Conservation (phyloP, 495 filamentous ascomycete species). For the Lichina pygmaea region DNA sequence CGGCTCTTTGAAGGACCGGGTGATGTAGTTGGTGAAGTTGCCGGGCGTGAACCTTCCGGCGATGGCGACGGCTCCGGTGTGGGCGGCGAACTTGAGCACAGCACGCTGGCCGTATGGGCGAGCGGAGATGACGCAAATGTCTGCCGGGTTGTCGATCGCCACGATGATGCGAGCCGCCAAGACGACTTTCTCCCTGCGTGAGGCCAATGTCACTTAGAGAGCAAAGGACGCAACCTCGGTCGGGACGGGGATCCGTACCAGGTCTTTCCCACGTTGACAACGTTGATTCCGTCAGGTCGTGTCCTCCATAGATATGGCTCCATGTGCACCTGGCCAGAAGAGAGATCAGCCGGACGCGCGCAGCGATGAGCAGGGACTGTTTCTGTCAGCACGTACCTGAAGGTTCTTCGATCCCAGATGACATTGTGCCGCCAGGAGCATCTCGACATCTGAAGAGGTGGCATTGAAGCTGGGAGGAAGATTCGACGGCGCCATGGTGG, state of each 20-base stretch:
- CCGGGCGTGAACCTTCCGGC: slow-evolving; percentile 98
- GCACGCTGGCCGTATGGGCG: slow-evolving; percentile 98
- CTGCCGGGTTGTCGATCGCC: slow-evolving; percentile 95
- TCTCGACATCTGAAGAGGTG: slow-evolving; percentile 82
- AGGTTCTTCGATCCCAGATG: slow-evolving; percentile 98
- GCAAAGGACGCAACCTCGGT: too few relatives aligned
- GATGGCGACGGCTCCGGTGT: slow-evolving; percentile 38
- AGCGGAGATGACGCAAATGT: slow-evolving; percentile 96
- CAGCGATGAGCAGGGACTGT: too few relatives aligned
- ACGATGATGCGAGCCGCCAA: slow-evolving; percentile 95
- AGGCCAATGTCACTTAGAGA: background rate
- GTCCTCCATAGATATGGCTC: slow-evolving; percentile 99
- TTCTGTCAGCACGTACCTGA: slow-evolving; percentile 20
- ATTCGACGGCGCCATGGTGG: slow-evolving; percentile 49
- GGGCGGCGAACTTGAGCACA: slow-evolving; percentile 13
- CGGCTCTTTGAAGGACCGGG: slow-evolving; percentile 99
- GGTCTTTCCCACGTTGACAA: slow-evolving; percentile 99
- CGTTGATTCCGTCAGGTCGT: slow-evolving; percentile 86
- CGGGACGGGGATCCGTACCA: slow-evolving; percentile 31
- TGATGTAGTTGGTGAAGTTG: slow-evolving; percentile 99
- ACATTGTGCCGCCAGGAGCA: slow-evolving; percentile 86
- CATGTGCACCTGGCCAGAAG: slow-evolving; percentile 33
- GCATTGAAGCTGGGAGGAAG: slow-evolving; percentile 76
- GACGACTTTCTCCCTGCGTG: slow-evolving; percentile 87
- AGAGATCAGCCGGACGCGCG: too few relatives aligned